phyloP scores from a whole-genome alignment of 257 asterid species.

The Nicotiana tabacum region DNA sequence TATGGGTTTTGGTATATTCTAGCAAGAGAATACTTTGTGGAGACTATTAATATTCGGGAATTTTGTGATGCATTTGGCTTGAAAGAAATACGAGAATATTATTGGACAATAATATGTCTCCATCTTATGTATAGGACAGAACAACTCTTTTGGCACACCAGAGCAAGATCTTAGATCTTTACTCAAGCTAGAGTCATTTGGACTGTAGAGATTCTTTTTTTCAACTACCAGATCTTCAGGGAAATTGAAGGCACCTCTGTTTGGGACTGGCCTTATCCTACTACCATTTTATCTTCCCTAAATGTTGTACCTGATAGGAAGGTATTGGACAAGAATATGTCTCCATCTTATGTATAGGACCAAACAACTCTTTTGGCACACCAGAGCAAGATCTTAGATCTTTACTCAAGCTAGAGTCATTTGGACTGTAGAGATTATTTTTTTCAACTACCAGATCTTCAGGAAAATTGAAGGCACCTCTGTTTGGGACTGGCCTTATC shows the following conservation, averaged over 20 bases:
- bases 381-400: not conserved
- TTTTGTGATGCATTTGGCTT: not conserved
- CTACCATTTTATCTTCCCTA: not conserved
- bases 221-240: not conserved
- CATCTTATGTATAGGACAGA: constrained; percentile 1
- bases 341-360: not conserved
- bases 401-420: not conserved
- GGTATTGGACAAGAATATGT: not conserved
- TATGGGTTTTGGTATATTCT: not conserved
- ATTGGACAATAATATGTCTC: not conserved
- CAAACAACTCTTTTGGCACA: not conserved
- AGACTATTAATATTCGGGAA: not conserved
- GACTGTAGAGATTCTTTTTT: not conserved
- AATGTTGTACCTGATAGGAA: not conserved
- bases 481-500: not conserved
- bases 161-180: not conserved
- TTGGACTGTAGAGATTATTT: not conserved
- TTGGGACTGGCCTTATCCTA: not conserved
- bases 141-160: not conserved
- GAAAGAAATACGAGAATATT: not conserved
- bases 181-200: not conserved
- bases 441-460: not conserved
- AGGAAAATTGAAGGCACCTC: not conserved
- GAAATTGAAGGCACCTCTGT: not conserved
- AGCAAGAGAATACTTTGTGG: not conserved